Evolutionary conservation across 495 filamentous ascomycete species (phyloP), one percentile per base, ranked within the genome.

Genomic region (Aspergillus taichungensis): DNA sequence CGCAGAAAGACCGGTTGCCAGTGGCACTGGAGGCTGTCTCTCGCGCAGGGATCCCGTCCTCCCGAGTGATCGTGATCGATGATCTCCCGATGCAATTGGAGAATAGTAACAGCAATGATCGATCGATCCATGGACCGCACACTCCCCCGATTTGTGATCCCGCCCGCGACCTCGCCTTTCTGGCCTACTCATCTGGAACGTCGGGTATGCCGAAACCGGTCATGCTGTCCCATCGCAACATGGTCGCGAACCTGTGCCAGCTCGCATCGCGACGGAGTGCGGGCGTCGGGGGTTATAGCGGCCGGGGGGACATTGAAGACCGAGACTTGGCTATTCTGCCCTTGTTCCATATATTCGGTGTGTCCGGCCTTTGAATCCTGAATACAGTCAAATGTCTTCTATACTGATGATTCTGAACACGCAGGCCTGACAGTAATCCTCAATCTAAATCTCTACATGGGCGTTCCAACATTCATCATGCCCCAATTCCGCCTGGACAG

Each of bases 131-230:
- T 37, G 32, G 36, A 2, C 18, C 43, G 3, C 33, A 27, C 37
- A 43, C 58, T 27, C 57, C 61, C 33, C 58, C 60, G 6, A 40
- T 37, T 54, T 53, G 53, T 46, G 44, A 62, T 10, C 61, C 69
- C 0, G 54, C 53, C 18, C 60, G 57, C 12, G 69, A 73, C 39
- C 55, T 71, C 12, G 53, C 75, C 73, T 88, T 33, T 68, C 63
- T 87, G 42, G 84, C 84, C 41, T 95, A 94, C 59, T 83, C 76
- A 31, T 86, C 80, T 14, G 89, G 88, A 11, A 94, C 89, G 0
- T 92, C 88, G 0, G 89, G 89, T 3, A 61, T 83, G 42, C 87
- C 88, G 1, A 95, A 95, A 60, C 88, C 87, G 3, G 89, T 94
- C 14, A 83, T 84, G 77, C 62, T 94, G 1, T 82, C 74, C 24